phyloP scores from a whole-genome alignment of 331 rosid species.

The Pyrus hybrid region DNA sequence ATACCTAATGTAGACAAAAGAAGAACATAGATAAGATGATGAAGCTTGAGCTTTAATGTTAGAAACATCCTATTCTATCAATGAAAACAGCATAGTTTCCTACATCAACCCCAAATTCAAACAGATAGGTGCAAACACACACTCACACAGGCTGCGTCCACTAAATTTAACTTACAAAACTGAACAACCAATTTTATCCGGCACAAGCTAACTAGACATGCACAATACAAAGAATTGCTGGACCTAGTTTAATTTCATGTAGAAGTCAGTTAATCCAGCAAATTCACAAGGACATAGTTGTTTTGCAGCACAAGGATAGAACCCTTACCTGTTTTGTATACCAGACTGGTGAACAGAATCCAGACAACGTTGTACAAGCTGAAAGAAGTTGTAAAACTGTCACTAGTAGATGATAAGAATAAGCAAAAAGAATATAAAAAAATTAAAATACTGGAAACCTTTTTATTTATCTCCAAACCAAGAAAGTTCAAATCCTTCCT shows the following conservation, averaged over 20 bases:
- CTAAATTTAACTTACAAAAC: background rate
- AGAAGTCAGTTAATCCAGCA: background rate
- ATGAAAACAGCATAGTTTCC: background rate
- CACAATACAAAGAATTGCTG: background rate
- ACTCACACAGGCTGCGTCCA: background rate
- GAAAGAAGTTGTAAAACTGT: conserved; percentile 23
- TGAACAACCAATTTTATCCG: background rate
- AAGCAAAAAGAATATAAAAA: background rate
- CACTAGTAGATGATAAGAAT: background rate
- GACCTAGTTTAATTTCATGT: background rate
- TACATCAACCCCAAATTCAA: background rate
- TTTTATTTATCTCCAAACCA: conserved; percentile 87
- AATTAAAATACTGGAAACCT: conserved; percentile 34
- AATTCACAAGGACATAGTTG: background rate
- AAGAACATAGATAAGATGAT: conserved; percentile 5
- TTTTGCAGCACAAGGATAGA: background rate
- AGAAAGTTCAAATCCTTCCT: conserved; percentile 72
- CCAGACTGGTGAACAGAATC: conserved; percentile 35
- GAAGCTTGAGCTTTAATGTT: background rate
- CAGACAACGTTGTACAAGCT: conserved; percentile 71
- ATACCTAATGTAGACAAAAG: conserved; percentile 40
- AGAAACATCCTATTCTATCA: background rate
- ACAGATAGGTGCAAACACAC: background rate
- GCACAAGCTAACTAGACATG: background rate
- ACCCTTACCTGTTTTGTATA: conserved; percentile 56